Conservation (phyloP, 306 rosid species). For the Leucaena leucocephala region DNA sequence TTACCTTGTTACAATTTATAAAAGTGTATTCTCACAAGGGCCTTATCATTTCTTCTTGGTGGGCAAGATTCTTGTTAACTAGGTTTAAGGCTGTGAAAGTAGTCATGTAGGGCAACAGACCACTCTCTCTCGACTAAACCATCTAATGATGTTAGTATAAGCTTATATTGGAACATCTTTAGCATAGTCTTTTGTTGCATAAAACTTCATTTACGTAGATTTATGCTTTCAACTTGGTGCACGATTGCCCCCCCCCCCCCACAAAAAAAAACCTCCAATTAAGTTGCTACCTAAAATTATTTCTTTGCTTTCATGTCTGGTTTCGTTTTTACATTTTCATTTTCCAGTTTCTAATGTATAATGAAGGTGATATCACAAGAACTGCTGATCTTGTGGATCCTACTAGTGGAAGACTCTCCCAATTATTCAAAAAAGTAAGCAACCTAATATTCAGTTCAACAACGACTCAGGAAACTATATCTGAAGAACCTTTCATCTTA, state of each 20-base stretch:
- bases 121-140: neutral
- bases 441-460: slow-evolving; percentile 43
- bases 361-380: slow-evolving; percentile 69
- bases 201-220: neutral
- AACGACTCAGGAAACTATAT: slow-evolving; percentile 38
- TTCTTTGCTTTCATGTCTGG: slow-evolving; percentile 13
- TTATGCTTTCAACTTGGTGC: neutral
- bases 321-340: slow-evolving; percentile 38
- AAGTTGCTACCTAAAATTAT: slow-evolving; percentile 1
- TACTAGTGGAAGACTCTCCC: slow-evolving; percentile 54
- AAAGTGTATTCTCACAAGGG: neutral
- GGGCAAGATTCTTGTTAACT: neutral
- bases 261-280: no score
- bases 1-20: neutral
- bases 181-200: neutral
- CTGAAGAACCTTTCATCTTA: slow-evolving; percentile 52
- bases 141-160: neutral
- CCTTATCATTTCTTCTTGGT: neutral
- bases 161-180: neutral
- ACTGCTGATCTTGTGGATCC: slow-evolving; percentile 63
- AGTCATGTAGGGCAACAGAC: neutral
- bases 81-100: neutral
- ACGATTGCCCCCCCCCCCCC: neutral
- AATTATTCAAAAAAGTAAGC: slow-evolving; percentile 51
- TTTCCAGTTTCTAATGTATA: slow-evolving; percentile 70